These are phyloP conservation scores for Cercospora nicotianae DNA, from an alignment of 2,329 filamentous ascomycete genomes.

Conservation along the genomic window DNA sequence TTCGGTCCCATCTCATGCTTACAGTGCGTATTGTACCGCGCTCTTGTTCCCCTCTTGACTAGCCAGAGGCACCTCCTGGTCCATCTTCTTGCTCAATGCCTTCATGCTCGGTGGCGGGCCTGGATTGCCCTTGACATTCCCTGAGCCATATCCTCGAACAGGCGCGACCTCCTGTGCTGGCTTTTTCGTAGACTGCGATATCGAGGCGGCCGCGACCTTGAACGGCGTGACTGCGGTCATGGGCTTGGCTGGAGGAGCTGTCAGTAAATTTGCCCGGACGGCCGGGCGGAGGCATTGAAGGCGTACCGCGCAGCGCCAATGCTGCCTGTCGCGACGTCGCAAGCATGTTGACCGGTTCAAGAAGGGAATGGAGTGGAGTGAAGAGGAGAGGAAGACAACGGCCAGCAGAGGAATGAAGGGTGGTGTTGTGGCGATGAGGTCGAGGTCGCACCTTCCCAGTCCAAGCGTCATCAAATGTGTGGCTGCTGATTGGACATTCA, in stretches of 20 bases:
- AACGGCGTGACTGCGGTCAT: conserved; percentile 62
- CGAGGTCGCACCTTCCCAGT: background rate
- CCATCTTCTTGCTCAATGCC: conserved; percentile 52
- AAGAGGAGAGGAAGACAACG: background rate
- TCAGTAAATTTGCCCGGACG: conserved; percentile 27
- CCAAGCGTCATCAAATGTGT: conserved; percentile 4
- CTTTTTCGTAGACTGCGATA: conserved; percentile 66
- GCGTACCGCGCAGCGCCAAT: conserved; percentile 57
- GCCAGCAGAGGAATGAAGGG: background rate
- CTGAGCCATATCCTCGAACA: conserved; percentile 23
- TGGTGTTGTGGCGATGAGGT: conserved; percentile 11
- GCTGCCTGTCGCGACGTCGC: conserved; percentile 44
- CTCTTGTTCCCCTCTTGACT: conserved; percentile 80
- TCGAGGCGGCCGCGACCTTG: conserved; percentile 61
- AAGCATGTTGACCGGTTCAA: conserved; percentile 10
- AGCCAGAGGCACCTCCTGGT: conserved; percentile 69
- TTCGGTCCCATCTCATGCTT: conserved; percentile 43
- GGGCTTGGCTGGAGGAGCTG: conserved; percentile 60
- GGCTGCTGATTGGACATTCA: background rate
- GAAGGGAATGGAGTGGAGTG: conserved; percentile 1
- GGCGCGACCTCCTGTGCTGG: conserved; percentile 56
- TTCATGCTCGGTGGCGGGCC: conserved; percentile 55
- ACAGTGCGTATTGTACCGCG: conserved; percentile 82
- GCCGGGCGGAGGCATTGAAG: conserved; percentile 17
- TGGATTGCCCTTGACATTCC: conserved; percentile 55